Conservation (phyloP, 2,329 filamentous ascomycete species). For the Amauroascus niger region DNA sequence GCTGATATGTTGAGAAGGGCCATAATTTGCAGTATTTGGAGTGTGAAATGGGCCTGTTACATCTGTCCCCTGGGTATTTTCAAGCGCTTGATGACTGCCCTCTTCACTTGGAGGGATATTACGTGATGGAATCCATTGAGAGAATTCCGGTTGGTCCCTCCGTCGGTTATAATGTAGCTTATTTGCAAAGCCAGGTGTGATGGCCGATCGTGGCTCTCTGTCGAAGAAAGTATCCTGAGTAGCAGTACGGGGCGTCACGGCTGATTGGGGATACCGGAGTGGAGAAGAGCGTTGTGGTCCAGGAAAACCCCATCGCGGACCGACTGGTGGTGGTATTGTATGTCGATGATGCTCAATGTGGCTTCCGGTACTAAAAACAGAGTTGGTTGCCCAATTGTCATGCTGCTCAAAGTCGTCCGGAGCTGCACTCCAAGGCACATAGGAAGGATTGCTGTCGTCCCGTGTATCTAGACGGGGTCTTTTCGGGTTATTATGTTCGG, state of each 20-base stretch:
- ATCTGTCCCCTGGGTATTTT: not conserved
- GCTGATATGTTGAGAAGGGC: not conserved
- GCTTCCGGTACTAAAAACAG: slow-evolving; percentile 32
- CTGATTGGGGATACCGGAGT: slow-evolving; percentile 66
- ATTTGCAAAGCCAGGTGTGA: slow-evolving; percentile 50
- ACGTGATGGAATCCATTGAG: not conserved
- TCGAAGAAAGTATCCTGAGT: slow-evolving; percentile 29
- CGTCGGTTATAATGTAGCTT: slow-evolving; percentile 45
- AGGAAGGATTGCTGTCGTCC: not conserved
- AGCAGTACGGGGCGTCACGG: slow-evolving; percentile 55
- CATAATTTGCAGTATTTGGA: not conserved
- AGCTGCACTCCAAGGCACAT: slow-evolving; percentile 43
- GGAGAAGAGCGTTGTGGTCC: slow-evolving; percentile 53
- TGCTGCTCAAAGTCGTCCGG: slow-evolving; percentile 44
- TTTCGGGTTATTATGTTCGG: slow-evolving; percentile 48
- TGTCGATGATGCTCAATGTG: slow-evolving; percentile 25
- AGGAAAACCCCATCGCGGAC: slow-evolving; percentile 40
- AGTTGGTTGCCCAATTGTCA: slow-evolving; percentile 32
- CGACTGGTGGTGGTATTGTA: not conserved
- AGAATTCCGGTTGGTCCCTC: slow-evolving; percentile 35
- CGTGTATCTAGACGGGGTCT: slow-evolving; percentile 50
- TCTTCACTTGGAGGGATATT: not conserved
- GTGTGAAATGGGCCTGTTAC: not conserved
- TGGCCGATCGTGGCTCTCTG: slow-evolving; percentile 58
- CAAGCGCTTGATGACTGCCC: not conserved